phyloP scores from a whole-genome alignment of 352 stramenopile genomes.

The Phytophthora boehmeriae region DNA sequence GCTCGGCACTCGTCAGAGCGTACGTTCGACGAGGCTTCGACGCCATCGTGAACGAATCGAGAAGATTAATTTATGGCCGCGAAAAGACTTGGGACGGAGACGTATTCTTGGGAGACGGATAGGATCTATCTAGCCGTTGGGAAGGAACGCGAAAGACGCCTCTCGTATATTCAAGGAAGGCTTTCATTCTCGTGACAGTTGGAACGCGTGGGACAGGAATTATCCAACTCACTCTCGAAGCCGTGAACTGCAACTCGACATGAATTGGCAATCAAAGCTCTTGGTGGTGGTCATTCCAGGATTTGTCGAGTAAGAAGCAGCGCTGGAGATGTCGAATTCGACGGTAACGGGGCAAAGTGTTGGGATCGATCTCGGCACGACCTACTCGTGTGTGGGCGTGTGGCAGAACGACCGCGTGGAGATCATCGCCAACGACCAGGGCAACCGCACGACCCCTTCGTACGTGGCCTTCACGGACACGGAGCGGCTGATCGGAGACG shows the following conservation, averaged over 20 bases:
- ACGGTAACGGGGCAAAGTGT: slow-evolving; percentile 89
- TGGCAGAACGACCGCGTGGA: slow-evolving; percentile 98
- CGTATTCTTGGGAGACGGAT: too few relatives aligned
- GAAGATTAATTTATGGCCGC: neutral
- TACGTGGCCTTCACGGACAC: slow-evolving; percentile 96
- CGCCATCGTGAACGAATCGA: slow-evolving; percentile 93
- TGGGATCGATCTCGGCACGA: slow-evolving; percentile 98
- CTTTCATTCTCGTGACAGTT: slow-evolving; percentile 29
- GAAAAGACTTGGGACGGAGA: slow-evolving; percentile 19
- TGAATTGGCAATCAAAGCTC: slow-evolving; percentile 1
- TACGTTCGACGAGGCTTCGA: slow-evolving; percentile 31
- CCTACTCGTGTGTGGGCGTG: slow-evolving; percentile 96
- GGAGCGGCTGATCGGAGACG: slow-evolving; percentile 95
- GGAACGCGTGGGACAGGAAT: slow-evolving; percentile 21
- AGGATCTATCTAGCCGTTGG: too few relatives aligned
- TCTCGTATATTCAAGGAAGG: slow-evolving; percentile 1
- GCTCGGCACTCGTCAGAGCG: slow-evolving; percentile 30
- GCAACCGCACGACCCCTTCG: slow-evolving; percentile 95
- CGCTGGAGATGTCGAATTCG: slow-evolving; percentile 14
- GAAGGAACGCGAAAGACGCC: too few relatives aligned
- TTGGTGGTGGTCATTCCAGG: slow-evolving; percentile 16
- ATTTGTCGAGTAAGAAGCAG: slow-evolving; percentile 63
- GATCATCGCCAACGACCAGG: slow-evolving; percentile 96
- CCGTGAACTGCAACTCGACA: neutral
- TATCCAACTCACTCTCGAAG: slow-evolving; percentile 6